Evolutionary conservation across 805 yeast genomes (phyloP).

Genomic region (Kodamaea kakaduensis): DNA sequence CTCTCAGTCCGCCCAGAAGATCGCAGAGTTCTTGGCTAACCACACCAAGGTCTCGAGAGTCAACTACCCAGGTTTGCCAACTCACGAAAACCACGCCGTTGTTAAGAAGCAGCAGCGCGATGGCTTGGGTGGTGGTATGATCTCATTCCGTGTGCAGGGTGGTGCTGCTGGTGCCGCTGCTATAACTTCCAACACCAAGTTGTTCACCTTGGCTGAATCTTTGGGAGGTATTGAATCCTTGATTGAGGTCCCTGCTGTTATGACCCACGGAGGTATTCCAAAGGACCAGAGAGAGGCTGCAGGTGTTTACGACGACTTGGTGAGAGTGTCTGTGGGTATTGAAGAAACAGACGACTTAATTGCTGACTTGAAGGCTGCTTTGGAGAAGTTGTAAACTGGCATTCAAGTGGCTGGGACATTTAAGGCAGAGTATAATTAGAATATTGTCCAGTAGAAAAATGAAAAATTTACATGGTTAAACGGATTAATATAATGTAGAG

Average conservation of each 20-base stretch:
- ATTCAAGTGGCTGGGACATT: too few species aligned
- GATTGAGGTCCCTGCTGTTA: slow-evolving; percentile 82
- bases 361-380: slow-evolving; percentile 55
- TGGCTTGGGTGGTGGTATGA: slow-evolving; percentile 88
- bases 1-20: slow-evolving; percentile 56
- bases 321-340: slow-evolving; percentile 46
- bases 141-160: slow-evolving; percentile 80
- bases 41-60: slow-evolving; percentile 58
- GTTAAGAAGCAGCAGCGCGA: slow-evolving; percentile 76
- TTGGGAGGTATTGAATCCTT: slow-evolving; percentile 87
- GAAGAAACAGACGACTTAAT: slow-evolving; percentile 30
- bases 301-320: slow-evolving; percentile 78
- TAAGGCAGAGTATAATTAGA: too few species aligned
- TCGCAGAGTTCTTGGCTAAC: slow-evolving; percentile 58
- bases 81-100: slow-evolving; percentile 59
- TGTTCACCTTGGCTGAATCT: slow-evolving; percentile 85
- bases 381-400: slow-evolving; percentile 34
- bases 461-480: too few species aligned
- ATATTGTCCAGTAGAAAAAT: too few species aligned
- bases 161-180: slow-evolving; percentile 72
- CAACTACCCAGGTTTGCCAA: slow-evolving; percentile 77
- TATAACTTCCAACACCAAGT: slow-evolving; percentile 68
- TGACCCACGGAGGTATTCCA: slow-evolving; percentile 93
- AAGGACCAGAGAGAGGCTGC: slow-evolving; percentile 68
- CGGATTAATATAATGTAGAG: too few species aligned